Evolutionary conservation across 169 alveolate species (phyloP), one percentile per base, ranked within the genome.

Genomic region (Eimeria acervulina): DNA sequence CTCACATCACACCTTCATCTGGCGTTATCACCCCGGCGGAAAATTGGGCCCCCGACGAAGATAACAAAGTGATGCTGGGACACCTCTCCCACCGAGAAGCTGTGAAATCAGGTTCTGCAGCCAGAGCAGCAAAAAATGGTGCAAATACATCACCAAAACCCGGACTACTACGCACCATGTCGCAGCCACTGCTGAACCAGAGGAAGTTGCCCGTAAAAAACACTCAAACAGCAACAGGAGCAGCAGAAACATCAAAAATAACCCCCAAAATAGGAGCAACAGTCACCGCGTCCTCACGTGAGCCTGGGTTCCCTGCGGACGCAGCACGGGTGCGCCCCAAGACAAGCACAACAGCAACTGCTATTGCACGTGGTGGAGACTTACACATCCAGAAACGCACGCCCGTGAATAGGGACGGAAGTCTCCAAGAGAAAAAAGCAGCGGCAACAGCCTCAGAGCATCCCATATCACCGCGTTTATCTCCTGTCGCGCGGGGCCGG

Each of bases 151-250:
- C 81, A 61, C 23, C 93, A 15, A 51, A 15, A 33, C 51, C 93
- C 42, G 61, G 81, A 33, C 40, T 33, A 28, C 31, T 31, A 23
- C 81, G 78, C 15, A 87, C 59, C 33, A 23, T 31, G 28, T 61
- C 93, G 28, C 93, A 87, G 80, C 61, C 83, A 13, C 23, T 61
- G 23, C 61, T 87, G 61, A 81, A 87, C 8, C 93, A 59, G 47
- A 44, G 51, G 33, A 76, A 51, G n/a, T 28, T 47, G 40, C 88
- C 66, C 55, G n/a, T 26, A 63, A 44, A 78, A 44, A 59, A 19
- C 55, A 31, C 26, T 70, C n/a, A 38, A 23, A 44, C 81, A 21
- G 91, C n/a, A 52, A 76, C n/a, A 80, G 33, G 26, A n/a, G 38
- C 68, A 80, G 42, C 55, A 40, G 33, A 87, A 26, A 19, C 28